Evolutionary conservation across 306 rosid species (phyloP).

Genomic region (Dryas alaskensis): DNA sequence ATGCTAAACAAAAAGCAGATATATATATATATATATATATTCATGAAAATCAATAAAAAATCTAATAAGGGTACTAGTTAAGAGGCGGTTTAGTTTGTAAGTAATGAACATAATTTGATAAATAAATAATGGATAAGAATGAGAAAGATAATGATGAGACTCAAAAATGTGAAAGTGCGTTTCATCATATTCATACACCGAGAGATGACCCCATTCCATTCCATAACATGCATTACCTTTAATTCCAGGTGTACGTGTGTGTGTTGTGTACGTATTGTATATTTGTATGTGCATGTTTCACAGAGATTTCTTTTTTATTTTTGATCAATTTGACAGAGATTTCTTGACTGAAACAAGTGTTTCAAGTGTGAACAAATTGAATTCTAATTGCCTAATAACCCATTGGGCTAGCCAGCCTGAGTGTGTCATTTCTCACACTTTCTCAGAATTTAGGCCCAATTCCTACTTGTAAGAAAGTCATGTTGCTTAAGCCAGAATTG

Average conservation of each 20-base stretch:
- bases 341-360: neutral
- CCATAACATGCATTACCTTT: too few species aligned
- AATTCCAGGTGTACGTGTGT: too few species aligned
- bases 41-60: too few species aligned
- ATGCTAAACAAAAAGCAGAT: neutral
- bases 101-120: neutral
- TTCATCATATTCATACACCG: conserved; percentile 14
- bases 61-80: too few species aligned
- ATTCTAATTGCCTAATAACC: neutral
- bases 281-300: too few species aligned
- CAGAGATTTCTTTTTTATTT: too few species aligned
- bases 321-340: too few species aligned
- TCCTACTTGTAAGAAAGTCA: neutral
- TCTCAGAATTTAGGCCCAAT: neutral
- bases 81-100: too few species aligned
- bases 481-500: too few species aligned
- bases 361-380: neutral
- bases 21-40: too few species aligned
- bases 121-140: conserved; percentile 7
- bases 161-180: conserved; percentile 9
- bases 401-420: neutral
- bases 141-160: conserved; percentile 22
- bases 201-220: too few species aligned
- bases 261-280: too few species aligned
- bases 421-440: neutral